Evolutionary conservation across 768 basidiomycete genomes (phyloP), one percentile per base, ranked within the genome.

Genomic region (Kwoniella sp.): DNA sequence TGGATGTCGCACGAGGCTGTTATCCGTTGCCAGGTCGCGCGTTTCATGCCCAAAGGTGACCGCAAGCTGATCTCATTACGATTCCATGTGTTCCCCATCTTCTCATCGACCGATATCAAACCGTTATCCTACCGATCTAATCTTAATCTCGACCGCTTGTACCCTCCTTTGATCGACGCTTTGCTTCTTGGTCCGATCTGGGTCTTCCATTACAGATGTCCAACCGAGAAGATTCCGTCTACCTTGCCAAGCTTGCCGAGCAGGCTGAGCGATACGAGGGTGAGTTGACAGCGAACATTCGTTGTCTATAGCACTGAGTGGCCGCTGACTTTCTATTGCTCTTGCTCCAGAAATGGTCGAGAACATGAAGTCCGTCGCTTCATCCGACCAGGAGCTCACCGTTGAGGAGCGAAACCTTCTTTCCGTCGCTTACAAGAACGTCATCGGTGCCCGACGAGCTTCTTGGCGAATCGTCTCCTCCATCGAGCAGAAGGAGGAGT

Each of bases 191-290:
- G 45, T 50, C 56, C 47, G 13, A 31, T n/a, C 12, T 54, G n/a
- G n/a, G n/a, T n/a, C n/a, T 41, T 22, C 28, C 28, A 22, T 50
- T 20, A 58, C 65, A 80, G 78, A 81, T 82, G 81, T 65, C 78
- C 31, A 84, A 87, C 81, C 92, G 93, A 81, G 93, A 94, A 88
- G 92, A 94, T 83, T 92, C 90, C 77, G 94, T 98, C 84, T 98
- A 97, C 87, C 93, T 96, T 84, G 94, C 95, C 85, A 98, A 98
- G 91, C 93, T 97, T 86, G 92, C 93, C 82, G 93, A 97, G 86
- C 93, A 97, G 86, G 95, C 95, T 77, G 94, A 98, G 87, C 94
- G 95, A 56, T 98, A 97, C 82, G 94, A 97, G 86, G 94, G 94
- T 90, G 50, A 71, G 79, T 78, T 45, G 8, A 20, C 15, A 8